These are phyloP conservation scores for Termitomyces sp. DNA, from an alignment of 768 basidiomycete species.

Conservation along the genomic window DNA sequence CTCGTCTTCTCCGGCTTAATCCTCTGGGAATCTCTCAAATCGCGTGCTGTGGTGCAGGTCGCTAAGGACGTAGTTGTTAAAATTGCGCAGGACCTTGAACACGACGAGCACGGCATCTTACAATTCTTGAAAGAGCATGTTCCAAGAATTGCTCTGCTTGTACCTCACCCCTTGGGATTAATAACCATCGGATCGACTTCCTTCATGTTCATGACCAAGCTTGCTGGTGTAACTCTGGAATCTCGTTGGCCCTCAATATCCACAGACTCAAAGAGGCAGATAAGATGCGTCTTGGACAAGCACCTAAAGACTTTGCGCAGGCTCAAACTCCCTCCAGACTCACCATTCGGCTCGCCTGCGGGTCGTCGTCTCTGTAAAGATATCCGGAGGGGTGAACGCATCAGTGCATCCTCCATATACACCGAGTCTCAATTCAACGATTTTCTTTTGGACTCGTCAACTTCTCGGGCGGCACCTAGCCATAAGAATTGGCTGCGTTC, in stretches of 20 bases:
- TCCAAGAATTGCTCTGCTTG: not conserved
- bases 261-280: not conserved
- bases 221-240: not conserved
- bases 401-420: not conserved
- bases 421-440: constrained; percentile 9
- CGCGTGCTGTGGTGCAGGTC: not conserved
- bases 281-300: not conserved
- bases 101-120: not conserved
- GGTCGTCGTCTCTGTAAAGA: not conserved
- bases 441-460: not conserved
- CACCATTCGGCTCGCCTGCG: not conserved
- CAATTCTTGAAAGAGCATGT: not conserved
- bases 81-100: not conserved
- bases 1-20: not conserved
- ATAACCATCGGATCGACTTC: not conserved
- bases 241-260: not conserved
- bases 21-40: not conserved
- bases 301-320: not conserved
- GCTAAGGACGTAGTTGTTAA: not conserved
- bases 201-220: constrained; percentile 3
- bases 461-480: not conserved
- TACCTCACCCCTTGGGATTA: not conserved
- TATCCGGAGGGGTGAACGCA: not conserved
- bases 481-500: not conserved
- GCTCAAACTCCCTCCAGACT: not conserved